Evolutionary conservation across 1,139 yeast genomes (phyloP).

Genomic region (Hyphopichia buzzinii): DNA sequence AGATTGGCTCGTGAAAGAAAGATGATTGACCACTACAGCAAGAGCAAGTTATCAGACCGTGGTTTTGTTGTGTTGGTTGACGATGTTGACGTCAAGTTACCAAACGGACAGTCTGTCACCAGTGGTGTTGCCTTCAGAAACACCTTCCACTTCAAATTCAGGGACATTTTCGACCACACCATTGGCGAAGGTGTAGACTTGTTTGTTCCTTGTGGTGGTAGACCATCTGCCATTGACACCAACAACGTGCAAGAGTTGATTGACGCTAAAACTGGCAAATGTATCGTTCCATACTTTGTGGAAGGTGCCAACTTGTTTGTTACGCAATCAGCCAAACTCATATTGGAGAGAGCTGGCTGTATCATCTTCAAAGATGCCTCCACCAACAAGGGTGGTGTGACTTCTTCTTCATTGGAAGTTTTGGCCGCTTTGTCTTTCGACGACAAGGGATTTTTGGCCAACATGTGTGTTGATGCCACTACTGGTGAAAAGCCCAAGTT

Average conservation of each 20-base stretch:
- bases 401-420: constrained; percentile 94
- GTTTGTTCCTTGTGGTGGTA: constrained; percentile 98
- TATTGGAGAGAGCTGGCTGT: constrained; percentile 83
- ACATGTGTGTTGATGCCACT: constrained; percentile 68
- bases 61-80: constrained; percentile 88
- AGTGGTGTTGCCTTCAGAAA: constrained; percentile 94
- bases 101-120: constrained; percentile 70
- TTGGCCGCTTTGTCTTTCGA: constrained; percentile 90
- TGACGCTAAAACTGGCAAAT: constrained; percentile 72
- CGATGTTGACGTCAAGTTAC: constrained; percentile 75
- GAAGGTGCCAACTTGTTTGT: constrained; percentile 97
- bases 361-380: constrained; percentile 93
- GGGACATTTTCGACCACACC: constrained; percentile 52
- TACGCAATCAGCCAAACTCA: constrained; percentile 88
- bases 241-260: constrained; percentile 74
- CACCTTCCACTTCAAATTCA: constrained; percentile 75
- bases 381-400: constrained; percentile 97
- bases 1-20: constrained; percentile 77
- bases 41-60: constrained; percentile 58
- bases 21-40: constrained; percentile 73
- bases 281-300: constrained; percentile 81
- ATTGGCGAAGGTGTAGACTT: constrained; percentile 57
- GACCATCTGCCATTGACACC: constrained; percentile 94
- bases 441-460: constrained; percentile 71
- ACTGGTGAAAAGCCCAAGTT: constrained; percentile 63